These are phyloP conservation scores for Rubia yunnanensis DNA, from an alignment of 257 asterid species.

Conservation along the genomic window DNA sequence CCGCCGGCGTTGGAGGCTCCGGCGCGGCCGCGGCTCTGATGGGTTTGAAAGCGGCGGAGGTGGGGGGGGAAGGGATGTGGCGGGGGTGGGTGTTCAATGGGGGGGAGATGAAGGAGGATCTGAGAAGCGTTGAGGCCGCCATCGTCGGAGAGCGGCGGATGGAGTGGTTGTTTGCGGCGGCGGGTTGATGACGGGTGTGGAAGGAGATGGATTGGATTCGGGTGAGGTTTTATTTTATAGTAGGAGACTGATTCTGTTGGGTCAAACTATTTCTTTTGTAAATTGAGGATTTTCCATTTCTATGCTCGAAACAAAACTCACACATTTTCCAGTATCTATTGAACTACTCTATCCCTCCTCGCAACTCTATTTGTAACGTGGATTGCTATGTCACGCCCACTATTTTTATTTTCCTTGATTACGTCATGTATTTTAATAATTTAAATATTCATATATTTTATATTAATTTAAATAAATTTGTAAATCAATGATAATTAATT, in stretches of 20 bases:
- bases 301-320: too few relatives aligned
- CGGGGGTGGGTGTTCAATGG: conserved; percentile 29
- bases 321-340: too few relatives aligned
- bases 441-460: too few relatives aligned
- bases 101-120: conserved; percentile 55
- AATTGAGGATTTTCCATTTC: too few relatives aligned
- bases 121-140: conserved; percentile 61
- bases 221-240: not conserved
- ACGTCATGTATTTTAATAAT: too few relatives aligned
- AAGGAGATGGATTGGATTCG: not conserved
- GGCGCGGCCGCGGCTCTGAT: conserved; percentile 15
- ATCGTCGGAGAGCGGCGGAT: conserved; percentile 18
- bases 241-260: not conserved
- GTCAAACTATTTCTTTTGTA: not conserved
- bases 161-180: conserved; percentile 1
- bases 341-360: too few relatives aligned
- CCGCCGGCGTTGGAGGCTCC: conserved; percentile 18
- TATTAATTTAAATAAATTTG: too few relatives aligned
- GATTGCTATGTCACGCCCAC: too few relatives aligned
- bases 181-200: not conserved
- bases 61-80: conserved; percentile 12
- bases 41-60: conserved; percentile 9
- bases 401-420: too few relatives aligned
- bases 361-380: too few relatives aligned
- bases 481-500: too few relatives aligned